These are phyloP conservation scores for Fusarium dimerum DNA, from an alignment of 2,329 filamentous ascomycete genomes.

Conservation along the genomic window DNA sequence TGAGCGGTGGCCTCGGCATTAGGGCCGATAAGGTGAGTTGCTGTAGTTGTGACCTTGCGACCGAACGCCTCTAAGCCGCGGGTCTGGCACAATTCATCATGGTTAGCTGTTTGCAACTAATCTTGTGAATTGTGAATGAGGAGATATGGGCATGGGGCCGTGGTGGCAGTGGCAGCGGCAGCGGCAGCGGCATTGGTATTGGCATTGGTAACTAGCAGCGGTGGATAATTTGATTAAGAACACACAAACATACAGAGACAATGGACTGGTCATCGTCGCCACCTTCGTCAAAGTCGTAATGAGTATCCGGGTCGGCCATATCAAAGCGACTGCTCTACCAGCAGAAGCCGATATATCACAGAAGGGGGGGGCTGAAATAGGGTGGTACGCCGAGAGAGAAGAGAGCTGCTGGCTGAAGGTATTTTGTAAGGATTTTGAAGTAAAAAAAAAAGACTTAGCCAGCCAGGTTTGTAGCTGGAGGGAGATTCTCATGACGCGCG, in stretches of 20 bases:
- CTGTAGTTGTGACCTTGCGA: constrained; percentile 92
- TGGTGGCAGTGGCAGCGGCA: constrained; percentile 12
- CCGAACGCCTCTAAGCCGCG: constrained; percentile 90
- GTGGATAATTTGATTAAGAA: constrained; percentile 8
- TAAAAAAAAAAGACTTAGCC: constrained; percentile 21
- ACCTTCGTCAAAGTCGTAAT: constrained; percentile 48
- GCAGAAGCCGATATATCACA: constrained; percentile 24
- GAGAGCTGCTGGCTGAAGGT: constrained; percentile 10
- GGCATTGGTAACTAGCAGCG: constrained; percentile 1
- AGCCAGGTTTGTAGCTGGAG: constrained; percentile 12
- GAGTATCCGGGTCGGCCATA: constrained; percentile 46
- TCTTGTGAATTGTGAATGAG: neutral
- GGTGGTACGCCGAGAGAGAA: constrained; percentile 16
- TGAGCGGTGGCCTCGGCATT: constrained; percentile 51
- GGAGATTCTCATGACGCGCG: constrained; percentile 32
- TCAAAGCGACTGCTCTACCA: constrained; percentile 30
- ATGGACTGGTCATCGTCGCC: constrained; percentile 51
- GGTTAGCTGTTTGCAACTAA: constrained; percentile 17
- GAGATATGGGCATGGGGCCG: neutral
- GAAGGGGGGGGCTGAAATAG: constrained; percentile 8
- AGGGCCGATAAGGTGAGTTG: constrained; percentile 82
- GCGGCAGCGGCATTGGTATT: constrained; percentile 11
- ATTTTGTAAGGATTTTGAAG: constrained; percentile 12
- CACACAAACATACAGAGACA: constrained; percentile 39
- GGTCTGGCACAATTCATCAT: constrained; percentile 54